Base-by-base conservation (phyloP, 768 basidiomycete species). In the Epithele typhae region DNA sequence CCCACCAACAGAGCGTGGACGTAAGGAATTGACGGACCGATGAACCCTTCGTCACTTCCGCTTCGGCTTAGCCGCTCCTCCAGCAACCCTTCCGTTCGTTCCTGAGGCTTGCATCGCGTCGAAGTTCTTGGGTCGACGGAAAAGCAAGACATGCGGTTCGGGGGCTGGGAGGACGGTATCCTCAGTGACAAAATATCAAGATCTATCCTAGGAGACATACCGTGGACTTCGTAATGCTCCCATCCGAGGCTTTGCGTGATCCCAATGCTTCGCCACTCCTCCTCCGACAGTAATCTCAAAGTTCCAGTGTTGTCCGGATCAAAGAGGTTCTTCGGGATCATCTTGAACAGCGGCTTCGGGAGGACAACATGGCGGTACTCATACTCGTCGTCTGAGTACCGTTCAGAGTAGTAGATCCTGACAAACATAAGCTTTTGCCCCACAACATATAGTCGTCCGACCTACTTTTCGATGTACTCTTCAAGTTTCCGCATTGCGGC, bases 281-380 rank as follows among this genome's bases (percentile, higher is more conserved):
- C 68, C 62, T 99, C 95, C 3, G 78, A 64, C 46, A 98, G 70
- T 34, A 97, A 78, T 3, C 93, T 80, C 44, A 98, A 74, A 4
- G 84, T 79, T 5, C 90, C 89, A 34, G 79, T 75, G 53, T 92
- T 87, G 48, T 81, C 78, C 34, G 64, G 62, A 39, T 78, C 82
- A 63, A 92, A 93, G 60, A 81, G 84, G 23, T 82, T 75, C 64
- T 92, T 91, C 4, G 95, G 96, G 23, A 99, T 78, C 70, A 94
- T 75, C 71, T 95, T 93, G 67, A 97, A 76, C 55, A 98, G 81
- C 47, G 87, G 88, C 64, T 96, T 96, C 5, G 95, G 95, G 17
- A 99, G 72, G 56, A 96, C 96, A 55, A 99, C 95, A 67, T 98
- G 95, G 47, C 92, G 87, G 64, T 97, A 98, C 74, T 98, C 94